These are phyloP conservation scores for Trichosporon sp. DNA, from an alignment of 1,284 basidiomycete genomes.

Conservation along the genomic window DNA sequence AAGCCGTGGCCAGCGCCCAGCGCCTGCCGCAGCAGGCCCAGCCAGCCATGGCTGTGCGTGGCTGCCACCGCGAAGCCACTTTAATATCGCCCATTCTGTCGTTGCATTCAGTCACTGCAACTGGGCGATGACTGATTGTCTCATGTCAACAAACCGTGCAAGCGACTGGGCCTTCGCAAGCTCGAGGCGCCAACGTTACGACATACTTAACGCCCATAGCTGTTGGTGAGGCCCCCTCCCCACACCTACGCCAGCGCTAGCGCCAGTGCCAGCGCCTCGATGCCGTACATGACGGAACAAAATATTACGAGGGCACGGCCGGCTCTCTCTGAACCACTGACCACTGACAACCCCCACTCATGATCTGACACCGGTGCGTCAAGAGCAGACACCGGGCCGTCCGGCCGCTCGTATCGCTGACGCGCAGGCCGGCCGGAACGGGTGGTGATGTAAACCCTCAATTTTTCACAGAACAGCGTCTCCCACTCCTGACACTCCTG, in stretches of 20 bases:
- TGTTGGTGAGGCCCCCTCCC: not conserved
- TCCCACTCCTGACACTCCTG: not conserved
- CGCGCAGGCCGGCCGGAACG: not conserved
- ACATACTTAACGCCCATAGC: not conserved
- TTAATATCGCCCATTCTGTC: not conserved
- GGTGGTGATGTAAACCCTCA: not conserved
- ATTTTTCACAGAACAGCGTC: not conserved
- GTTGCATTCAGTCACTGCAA: not conserved
- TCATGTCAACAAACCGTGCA: not conserved
- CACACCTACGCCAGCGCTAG: not conserved
- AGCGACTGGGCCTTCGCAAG: not conserved
- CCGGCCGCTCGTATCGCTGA: not conserved
- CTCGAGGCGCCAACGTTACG: not conserved
- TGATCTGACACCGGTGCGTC: not conserved
- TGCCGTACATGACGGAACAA: not conserved
- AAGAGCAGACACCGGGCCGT: not conserved
- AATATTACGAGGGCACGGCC: not conserved
- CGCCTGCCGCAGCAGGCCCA: not conserved
- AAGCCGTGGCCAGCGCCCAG: not conserved
- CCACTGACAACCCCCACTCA: not conserved
- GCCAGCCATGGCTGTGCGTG: not conserved
- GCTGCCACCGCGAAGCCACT: not conserved
- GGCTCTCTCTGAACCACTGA: not conserved
- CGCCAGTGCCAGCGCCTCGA: not conserved
- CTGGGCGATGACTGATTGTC: not conserved